A percentile compares a stretch with the other conserved stretches of the same genome.
These are phyloP conservation scores for Gilbertella persicaria DNA, from an alignment of 371 early-diverging fungal genomes.

Conservation along the genomic window DNA sequence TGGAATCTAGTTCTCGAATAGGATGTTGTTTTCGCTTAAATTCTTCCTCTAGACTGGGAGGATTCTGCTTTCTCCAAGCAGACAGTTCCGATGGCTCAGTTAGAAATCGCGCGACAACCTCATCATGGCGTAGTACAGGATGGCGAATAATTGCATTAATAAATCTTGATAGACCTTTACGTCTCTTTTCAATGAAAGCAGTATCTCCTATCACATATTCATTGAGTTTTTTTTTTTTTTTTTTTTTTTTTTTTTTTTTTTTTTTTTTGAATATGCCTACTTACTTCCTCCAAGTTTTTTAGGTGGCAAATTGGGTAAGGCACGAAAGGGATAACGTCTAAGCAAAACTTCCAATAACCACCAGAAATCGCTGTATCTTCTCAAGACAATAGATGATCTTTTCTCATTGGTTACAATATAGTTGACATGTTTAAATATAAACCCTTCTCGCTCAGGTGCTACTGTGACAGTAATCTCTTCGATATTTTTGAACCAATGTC, in stretches of 20 bases:
- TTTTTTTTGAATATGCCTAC: no score
- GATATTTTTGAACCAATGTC: conserved; percentile 54
- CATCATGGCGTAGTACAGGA: conserved; percentile 70
- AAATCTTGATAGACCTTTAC: conserved; percentile 75
- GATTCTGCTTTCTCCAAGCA: conserved; percentile 55
- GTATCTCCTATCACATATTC: conserved; percentile 52
- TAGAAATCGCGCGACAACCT: conserved; percentile 63
- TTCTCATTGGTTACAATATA: conserved; percentile 51
- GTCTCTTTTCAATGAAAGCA: conserved; percentile 73
- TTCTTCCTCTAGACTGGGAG: conserved; percentile 57
- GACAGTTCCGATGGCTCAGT: conserved; percentile 66
- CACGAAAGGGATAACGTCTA: conserved; percentile 44
- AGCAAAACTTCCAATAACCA: conserved; percentile 44
- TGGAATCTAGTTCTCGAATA: conserved; percentile 32
- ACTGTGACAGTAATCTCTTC: conserved; percentile 62
- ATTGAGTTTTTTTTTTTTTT: background rate
- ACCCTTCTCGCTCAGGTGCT: conserved; percentile 71
- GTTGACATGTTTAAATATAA: conserved; percentile 54
- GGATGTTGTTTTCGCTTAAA: conserved; percentile 36
- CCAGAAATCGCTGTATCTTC: conserved; percentile 52
- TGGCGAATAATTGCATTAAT: conserved; percentile 77
- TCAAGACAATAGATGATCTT: conserved; percentile 42
- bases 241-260: no score
- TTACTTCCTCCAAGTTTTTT: conserved; percentile 51
- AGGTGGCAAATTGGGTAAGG: conserved; percentile 48